Percentiles rank a stretch among this genome's conserved stretches.
These are phyloP conservation scores for Tardiomyces digboiensis DNA, from an alignment of 1,139 yeast species.

Conservation along the genomic window DNA sequence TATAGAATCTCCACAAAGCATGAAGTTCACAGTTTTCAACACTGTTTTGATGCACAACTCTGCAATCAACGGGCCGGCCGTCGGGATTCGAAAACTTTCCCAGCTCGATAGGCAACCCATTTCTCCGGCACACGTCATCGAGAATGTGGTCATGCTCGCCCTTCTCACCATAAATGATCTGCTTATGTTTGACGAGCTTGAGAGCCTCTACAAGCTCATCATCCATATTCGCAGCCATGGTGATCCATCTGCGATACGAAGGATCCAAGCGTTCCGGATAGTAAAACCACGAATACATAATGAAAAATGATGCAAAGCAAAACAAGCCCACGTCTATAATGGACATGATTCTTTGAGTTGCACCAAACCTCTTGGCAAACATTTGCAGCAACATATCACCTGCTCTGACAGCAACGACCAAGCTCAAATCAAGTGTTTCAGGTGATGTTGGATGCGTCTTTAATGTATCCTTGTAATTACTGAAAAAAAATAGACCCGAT, in stretches of 20 bases:
- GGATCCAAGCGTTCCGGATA: conserved; percentile 30
- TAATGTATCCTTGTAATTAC: conserved; percentile 1
- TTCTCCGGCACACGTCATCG: conserved; percentile 6
- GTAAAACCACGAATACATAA: conserved; percentile 35
- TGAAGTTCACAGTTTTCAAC: conserved; percentile 31
- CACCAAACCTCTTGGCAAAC: conserved; percentile 5
- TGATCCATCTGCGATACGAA: conserved; percentile 34
- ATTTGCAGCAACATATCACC: conserved; percentile 14
- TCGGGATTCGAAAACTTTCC: conserved; percentile 7
- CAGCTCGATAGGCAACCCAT: conserved; percentile 9
- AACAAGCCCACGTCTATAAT: conserved; percentile 19
- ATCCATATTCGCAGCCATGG: conserved; percentile 34
- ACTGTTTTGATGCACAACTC: conserved; percentile 28
- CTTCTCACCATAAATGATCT: conserved; percentile 25
- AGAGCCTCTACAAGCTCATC: conserved; percentile 27
- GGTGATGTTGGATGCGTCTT: conserved; percentile 1
- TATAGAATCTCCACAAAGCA: conserved; percentile 29
- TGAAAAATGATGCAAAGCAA: conserved; percentile 18
- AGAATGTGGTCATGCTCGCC: conserved; percentile 21
- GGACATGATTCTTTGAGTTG: conserved; percentile 13
- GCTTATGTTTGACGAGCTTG: conserved; percentile 20
- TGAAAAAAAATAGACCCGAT: conserved; percentile 4
- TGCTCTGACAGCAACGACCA: conserved; percentile 17
- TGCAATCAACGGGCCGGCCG: conserved; percentile 23
- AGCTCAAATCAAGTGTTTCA: conserved; percentile 14